Percentiles rank a stretch among this genome's conserved stretches.
phyloP scores from a whole-genome alignment of 768 basidiomycete genomes.

The Gymnopilus junonius region DNA sequence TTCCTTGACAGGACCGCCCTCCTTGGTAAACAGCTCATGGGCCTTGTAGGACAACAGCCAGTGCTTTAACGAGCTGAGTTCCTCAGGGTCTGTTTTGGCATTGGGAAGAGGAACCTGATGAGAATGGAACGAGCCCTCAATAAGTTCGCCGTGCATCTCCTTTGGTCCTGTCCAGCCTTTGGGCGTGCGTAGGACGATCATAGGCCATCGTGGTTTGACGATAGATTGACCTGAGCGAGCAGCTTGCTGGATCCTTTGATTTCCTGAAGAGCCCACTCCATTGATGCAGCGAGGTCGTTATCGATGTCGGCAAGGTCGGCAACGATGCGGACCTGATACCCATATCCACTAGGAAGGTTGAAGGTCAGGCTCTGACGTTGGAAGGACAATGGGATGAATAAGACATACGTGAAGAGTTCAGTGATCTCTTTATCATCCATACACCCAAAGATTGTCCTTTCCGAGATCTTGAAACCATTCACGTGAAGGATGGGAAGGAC shows the following conservation, averaged over 20 bases:
- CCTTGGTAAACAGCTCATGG: conserved; percentile 62
- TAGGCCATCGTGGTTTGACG: conserved; percentile 90
- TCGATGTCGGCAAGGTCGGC: conserved; percentile 70
- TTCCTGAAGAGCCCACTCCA: conserved; percentile 81
- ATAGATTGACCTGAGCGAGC: conserved; percentile 79
- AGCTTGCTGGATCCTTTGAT: conserved; percentile 79
- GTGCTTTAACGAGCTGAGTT: conserved; percentile 62
- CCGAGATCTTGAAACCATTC: conserved; percentile 91
- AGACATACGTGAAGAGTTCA: conserved; percentile 70
- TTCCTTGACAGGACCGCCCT: conserved; percentile 56
- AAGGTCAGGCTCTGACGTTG: conserved; percentile 8
- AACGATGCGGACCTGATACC: conserved; percentile 87
- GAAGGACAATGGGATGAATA: neutral
- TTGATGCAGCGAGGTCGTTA: conserved; percentile 78
- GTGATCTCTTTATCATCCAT: conserved; percentile 89
- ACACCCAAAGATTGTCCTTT: conserved; percentile 88
- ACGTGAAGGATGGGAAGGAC: conserved; percentile 88
- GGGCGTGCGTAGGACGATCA: conserved; percentile 84
- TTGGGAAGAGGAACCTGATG: conserved; percentile 89
- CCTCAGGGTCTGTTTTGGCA: conserved; percentile 64
- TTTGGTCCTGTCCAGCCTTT: conserved; percentile 83
- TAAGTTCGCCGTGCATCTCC: conserved; percentile 63
- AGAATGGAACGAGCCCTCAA: conserved; percentile 82
- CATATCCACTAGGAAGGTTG: conserved; percentile 60
- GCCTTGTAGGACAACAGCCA: conserved; percentile 82